Evolutionary conservation across 805 yeast genomes (phyloP).

Genomic region (Sugiyamaella valdiviana): DNA sequence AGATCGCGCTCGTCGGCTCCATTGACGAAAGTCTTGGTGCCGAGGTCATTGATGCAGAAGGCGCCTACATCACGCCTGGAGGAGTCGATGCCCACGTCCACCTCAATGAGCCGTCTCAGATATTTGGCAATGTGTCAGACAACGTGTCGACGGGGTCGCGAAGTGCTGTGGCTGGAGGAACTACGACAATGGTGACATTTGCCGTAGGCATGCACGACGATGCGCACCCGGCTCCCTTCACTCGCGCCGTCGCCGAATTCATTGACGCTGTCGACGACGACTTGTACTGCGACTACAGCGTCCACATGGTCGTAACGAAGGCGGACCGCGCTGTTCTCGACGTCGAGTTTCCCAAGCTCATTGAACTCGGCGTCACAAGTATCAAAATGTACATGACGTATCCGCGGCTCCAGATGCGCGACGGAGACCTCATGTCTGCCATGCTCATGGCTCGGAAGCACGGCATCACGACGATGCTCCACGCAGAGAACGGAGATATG

Average conservation of each 20-base stretch:
- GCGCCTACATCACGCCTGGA: slow-evolving; percentile 42
- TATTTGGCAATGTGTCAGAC: slow-evolving; percentile 32
- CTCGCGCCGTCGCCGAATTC: background rate
- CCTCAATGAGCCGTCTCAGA: slow-evolving; percentile 34
- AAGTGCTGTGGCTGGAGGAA: slow-evolving; percentile 42
- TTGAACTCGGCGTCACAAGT: slow-evolving; percentile 35
- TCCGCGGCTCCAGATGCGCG: slow-evolving; percentile 37
- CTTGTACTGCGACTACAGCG: slow-evolving; percentile 40
- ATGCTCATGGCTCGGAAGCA: slow-evolving; percentile 18
- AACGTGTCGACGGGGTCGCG: slow-evolving; percentile 37
- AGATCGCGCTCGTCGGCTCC: slow-evolving; percentile 33
- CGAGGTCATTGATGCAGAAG: slow-evolving; percentile 35
- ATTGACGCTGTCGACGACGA: slow-evolving; percentile 23
- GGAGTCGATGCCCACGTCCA: slow-evolving; percentile 45
- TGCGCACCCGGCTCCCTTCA: background rate
- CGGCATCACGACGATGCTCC: slow-evolving; percentile 2
- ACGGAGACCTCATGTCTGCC: slow-evolving; percentile 37
- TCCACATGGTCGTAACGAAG: slow-evolving; percentile 36
- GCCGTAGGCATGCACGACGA: slow-evolving; percentile 30
- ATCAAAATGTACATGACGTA: slow-evolving; percentile 44
- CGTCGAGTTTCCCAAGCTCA: slow-evolving; percentile 29
- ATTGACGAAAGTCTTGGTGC: slow-evolving; percentile 10
- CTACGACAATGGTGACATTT: slow-evolving; percentile 40
- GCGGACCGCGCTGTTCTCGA: slow-evolving; percentile 24
- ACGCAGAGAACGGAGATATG: slow-evolving; percentile 7